Evolutionary conservation across 371 early-diverging fungal genomes (phyloP).

Genomic region (Batrachochytrium dendrobatidis): DNA sequence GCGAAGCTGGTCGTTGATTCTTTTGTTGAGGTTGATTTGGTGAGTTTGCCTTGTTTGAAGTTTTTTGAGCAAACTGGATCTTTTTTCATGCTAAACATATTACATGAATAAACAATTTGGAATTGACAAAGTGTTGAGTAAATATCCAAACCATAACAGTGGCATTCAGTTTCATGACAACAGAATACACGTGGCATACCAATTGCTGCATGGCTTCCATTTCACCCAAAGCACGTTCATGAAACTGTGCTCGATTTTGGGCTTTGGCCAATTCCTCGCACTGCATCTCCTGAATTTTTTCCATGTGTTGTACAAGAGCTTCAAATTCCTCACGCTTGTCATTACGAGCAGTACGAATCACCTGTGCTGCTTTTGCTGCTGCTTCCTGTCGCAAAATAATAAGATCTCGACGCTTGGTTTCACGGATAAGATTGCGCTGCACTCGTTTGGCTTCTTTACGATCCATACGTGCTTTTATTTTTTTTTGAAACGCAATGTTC

Average conservation of each 20-base stretch:
- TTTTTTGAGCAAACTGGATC: background rate
- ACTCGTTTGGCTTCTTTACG: slow-evolving; percentile 5
- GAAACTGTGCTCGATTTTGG: background rate
- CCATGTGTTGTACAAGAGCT: background rate
- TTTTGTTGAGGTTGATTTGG: slow-evolving; percentile 7
- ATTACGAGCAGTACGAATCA: background rate
- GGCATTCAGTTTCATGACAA: background rate
- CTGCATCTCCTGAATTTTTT: background rate
- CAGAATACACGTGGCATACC: background rate
- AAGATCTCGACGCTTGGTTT: slow-evolving; percentile 5
- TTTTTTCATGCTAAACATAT: background rate
- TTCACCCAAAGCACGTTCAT: background rate
- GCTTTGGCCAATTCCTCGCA: background rate
- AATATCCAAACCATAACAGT: background rate
- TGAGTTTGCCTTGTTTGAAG: background rate
- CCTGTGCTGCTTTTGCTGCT: background rate
- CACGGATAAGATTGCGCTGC: slow-evolving; percentile 2
- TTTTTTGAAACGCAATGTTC: slow-evolving; percentile 3
- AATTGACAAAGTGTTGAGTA: background rate
- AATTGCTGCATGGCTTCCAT: background rate
- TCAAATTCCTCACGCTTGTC: slow-evolving; percentile 2
- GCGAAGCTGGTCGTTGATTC: slow-evolving; percentile 6
- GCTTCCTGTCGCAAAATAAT: slow-evolving; percentile 5
- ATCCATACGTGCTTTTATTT: background rate
- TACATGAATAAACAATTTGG: background rate